Evolutionary conservation across 495 filamentous ascomycete genomes (phyloP).

Genomic region (Lasiosphaeria ovina): DNA sequence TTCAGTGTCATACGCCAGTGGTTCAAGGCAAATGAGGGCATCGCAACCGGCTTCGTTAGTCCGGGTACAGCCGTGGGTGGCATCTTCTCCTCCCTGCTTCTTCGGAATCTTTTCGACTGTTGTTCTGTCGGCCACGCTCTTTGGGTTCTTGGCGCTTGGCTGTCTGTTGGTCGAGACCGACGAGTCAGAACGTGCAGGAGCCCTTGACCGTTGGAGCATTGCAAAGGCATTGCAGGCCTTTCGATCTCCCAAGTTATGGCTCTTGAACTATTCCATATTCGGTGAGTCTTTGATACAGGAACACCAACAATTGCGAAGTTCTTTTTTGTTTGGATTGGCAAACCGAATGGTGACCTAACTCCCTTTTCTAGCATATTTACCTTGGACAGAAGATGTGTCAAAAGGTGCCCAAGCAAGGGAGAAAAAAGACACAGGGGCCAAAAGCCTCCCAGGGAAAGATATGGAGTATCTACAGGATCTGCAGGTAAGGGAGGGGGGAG

Average conservation of each 20-base stretch:
- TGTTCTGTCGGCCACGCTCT: conserved; percentile 18
- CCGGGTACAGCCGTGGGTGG: conserved; percentile 31
- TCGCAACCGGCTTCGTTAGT: conserved; percentile 29
- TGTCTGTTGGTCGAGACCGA: conserved; percentile 27
- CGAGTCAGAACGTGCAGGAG: not conserved
- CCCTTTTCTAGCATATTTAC: too few relatives aligned
- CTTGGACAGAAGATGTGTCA: too few relatives aligned
- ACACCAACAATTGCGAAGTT: too few relatives aligned
- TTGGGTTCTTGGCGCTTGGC: conserved; percentile 18
- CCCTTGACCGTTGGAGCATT: not conserved
- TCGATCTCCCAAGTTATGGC: conserved; percentile 26
- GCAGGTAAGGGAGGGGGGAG: too few relatives aligned
- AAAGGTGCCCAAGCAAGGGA: too few relatives aligned
- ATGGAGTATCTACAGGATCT: too few relatives aligned
- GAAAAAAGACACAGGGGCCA: too few relatives aligned
- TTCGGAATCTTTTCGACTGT: conserved; percentile 27
- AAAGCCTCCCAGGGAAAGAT: too few relatives aligned
- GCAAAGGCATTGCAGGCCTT: conserved; percentile 10
- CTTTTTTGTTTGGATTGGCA: too few relatives aligned
- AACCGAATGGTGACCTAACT: too few relatives aligned
- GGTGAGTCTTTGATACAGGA: conserved; percentile 26
- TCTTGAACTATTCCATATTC: conserved; percentile 25
- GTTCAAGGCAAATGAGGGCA: conserved; percentile 20
- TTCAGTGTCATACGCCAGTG: conserved; percentile 29
- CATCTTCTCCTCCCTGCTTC: conserved; percentile 30